Evolutionary conservation across 1,284 basidiomycete species (phyloP), one percentile per base, ranked within the genome.

Genomic region (Cystobasidiaceae sp.): DNA sequence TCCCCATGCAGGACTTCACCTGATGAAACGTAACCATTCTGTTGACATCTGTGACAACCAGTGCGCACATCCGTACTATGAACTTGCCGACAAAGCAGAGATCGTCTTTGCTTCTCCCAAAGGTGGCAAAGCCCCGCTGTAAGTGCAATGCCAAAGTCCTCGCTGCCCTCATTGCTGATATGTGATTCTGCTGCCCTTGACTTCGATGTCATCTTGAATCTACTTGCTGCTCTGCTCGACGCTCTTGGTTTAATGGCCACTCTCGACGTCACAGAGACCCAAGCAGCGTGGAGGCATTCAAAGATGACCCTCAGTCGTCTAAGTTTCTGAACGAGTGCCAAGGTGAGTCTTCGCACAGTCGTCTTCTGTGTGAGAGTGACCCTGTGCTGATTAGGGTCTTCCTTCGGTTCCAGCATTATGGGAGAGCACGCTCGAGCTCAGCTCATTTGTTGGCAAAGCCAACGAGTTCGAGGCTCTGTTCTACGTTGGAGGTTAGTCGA

Each of bases 21-120:
- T 56, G 54, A 13, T 43, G 13, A 27, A 33, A n/a, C 13, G 19
- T 32, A 32, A 19, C 27, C 51, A n/a, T 30, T 11, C 44, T 25
- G 13, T 6, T 32, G n/a, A 8, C 9, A 19, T 25, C 57, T 48
- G 19, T 44, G 1, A 25, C 21, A 13, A 21, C 4, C 21, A 89
- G 76, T 86, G 86, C 11, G 88, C 88, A 1, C 88, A 91, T 75
- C 88, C 89, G 0, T 90, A 88, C 79, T 87, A 87, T 72, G 76
- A 83, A 63, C 81, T 91, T 51, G 79, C 21, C n/a, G 57, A 83
- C 3, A 79, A 85, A 71, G 79, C 79, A 71, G 74, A 78, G 23
- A 84, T 91, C 72, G 85, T 87, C 68, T 86, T 87, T 72, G 87
- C 87, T 15, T 78, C 86, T 2, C 87, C 87, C n/a, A 79, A 76